Base-by-base conservation (phyloP, 331 rosid species). In the Malus hybrid region DNA sequence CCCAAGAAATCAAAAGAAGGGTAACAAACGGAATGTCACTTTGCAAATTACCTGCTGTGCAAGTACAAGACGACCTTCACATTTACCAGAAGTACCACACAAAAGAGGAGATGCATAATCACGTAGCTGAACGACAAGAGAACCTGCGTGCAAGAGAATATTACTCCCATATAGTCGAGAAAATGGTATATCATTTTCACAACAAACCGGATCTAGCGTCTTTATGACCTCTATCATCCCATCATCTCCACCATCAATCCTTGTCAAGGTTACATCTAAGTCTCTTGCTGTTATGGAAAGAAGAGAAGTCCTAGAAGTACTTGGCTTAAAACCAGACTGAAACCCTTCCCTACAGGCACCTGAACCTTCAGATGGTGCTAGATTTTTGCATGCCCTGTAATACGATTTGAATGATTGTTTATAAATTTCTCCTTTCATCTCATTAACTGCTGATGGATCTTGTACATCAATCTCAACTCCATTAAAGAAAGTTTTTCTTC, bases 241-340 rank as follows among this genome's bases (percentile, higher is more conserved):
- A 83, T 78, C 87, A 74, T 87, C 97, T 48, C 97, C 99, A 50
- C 97, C 99, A 72, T 88, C 97, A 88, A 95, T 89, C 85, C 83
- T 87, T 73, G 87, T 89, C 90, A 95, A 85, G 88, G 85, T 86
- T 55, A 95, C 75, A 76, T 90, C 97, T 63, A 95, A 83, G 73
- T 95, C 96, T 56, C 77, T 71, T 9, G 93, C 98, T 75, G 89
- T 50, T 83, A 95, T 83, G 26, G 97, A 92, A 78, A 95, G 88
- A 81, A 95, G 89, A 72, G 96, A 95, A 79, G 86, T 82, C 77
- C 99, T 88, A 11, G 90, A 81, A 53, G 94, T 83, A 84, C 97
- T 95, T 29, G 93, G 87, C 82, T 81, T 92, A 79, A 95, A 95
- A 79, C 99, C 99, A 83, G 91, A 71, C 88, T 95, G 99, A 83